These are phyloP conservation scores for Fusarium floridanum DNA, from an alignment of 2,329 filamentous ascomycete genomes.

Conservation along the genomic window DNA sequence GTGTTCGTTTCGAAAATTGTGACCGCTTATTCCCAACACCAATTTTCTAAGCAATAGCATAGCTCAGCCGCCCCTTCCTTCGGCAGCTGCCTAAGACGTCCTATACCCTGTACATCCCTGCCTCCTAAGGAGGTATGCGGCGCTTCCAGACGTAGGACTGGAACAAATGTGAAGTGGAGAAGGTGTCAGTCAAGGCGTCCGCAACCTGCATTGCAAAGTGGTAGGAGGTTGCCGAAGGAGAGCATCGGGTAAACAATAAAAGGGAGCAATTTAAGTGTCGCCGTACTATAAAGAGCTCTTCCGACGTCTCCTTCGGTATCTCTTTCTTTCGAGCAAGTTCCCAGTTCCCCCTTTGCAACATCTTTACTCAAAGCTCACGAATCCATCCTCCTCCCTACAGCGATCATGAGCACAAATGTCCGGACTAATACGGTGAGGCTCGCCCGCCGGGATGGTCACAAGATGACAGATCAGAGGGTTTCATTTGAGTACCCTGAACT, in stretches of 20 bases:
- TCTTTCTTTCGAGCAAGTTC: neutral
- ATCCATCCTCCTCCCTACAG: neutral
- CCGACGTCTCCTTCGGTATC: neutral
- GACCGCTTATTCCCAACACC: neutral
- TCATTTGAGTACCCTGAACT: neutral
- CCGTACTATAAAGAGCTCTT: neutral
- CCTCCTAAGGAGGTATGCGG: neutral
- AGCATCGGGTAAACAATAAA: neutral
- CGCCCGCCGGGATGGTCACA: constrained; percentile 1
- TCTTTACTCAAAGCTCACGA: neutral
- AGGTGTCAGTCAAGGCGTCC: neutral
- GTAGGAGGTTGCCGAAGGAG: neutral
- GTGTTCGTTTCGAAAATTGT: neutral
- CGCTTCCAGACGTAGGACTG: neutral
- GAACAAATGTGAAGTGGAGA: neutral
- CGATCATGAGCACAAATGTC: neutral
- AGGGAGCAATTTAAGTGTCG: neutral
- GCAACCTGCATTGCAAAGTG: too few relatives aligned
- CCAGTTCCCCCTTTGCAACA: neutral
- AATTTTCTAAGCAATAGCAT: neutral
- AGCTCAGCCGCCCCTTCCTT: neutral
- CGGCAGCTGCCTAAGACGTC: neutral
- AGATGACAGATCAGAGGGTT: neutral
- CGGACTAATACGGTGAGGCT: neutral
- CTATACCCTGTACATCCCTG: neutral